A percentile compares a stretch with the other conserved stretches of the same genome.
Conservation (phyloP, 768 basidiomycete genomes). For the Clavaria fumosa region DNA sequence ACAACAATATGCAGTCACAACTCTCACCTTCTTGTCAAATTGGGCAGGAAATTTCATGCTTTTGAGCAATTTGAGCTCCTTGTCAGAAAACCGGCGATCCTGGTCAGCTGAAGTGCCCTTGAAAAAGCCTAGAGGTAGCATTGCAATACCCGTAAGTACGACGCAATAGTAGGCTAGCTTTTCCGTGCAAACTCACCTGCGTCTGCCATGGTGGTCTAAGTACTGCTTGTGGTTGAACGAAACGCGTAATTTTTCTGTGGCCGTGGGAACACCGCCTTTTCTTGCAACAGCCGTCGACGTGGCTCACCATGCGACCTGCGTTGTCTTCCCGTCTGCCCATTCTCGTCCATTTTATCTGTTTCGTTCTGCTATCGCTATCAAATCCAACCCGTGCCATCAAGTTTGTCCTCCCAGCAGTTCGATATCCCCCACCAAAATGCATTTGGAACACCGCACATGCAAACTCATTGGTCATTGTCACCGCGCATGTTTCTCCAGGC, state of each 20-base stretch:
- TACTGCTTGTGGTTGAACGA: no score
- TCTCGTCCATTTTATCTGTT: conserved; percentile 15
- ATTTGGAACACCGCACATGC: conserved; percentile 89
- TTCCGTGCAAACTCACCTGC: conserved; percentile 29
- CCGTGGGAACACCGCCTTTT: not conserved
- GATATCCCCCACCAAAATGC: conserved; percentile 68
- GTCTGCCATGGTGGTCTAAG: conserved; percentile 45
- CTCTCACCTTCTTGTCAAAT: conserved; percentile 69
- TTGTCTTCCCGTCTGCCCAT: conserved; percentile 8
- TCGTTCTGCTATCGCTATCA: conserved; percentile 18
- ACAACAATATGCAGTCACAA: not conserved
- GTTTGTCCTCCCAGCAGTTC: conserved; percentile 58
- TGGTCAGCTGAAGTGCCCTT: conserved; percentile 85
- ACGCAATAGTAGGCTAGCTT: conserved; percentile 14
- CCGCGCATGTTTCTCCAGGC: conserved; percentile 77
- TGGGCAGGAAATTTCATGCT: conserved; percentile 80
- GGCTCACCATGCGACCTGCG: not conserved
- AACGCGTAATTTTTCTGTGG: no score
- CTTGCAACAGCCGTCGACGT: no score
- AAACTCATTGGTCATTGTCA: conserved; percentile 86
- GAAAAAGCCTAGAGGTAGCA: conserved; percentile 46
- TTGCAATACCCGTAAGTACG: no score
- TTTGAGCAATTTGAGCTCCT: conserved; percentile 81
- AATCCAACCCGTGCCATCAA: conserved; percentile 51
- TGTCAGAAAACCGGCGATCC: conserved; percentile 88